Base-by-base conservation (phyloP, 345 rosid genomes). In the Syzygium jambos region DNA sequence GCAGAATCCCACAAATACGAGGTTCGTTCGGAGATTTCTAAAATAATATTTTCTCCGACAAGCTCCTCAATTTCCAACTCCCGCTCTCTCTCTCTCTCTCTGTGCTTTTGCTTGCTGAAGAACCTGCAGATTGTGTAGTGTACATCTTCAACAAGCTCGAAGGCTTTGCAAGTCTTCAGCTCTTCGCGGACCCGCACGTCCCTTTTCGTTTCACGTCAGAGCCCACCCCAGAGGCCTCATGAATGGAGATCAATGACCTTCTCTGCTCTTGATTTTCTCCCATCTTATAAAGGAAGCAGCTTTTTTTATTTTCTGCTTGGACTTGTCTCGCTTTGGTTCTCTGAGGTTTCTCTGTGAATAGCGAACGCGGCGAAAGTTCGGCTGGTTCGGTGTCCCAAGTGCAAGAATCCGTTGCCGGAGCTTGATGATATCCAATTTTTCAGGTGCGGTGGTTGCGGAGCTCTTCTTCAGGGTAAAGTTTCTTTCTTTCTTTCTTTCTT, bases 371-470 rank as follows among this genome's bases (percentile, higher is more conserved):
- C 92, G 86, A 87, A 95, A 87, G 91, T 93, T 80, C 93, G 96
- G 90, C 92, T 96, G 77, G 99, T 98, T 65, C 91, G 97, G 57
- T 98, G 99, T 88, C 99, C 99, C 22, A 98, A 95, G 90, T 98
- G 99, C 88, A 92, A 95, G 85, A 96, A 95, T 90, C 93, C 96
- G 87, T 95, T 98, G 11, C 96, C 95, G n/a, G 96, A 95, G 91
- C 98, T 95, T 54, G 93, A 87, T 55, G 95, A 92, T 98, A 94
- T 85, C 91, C 98, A n/a, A 94, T 96, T 80, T 95, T 94, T 85
- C 93, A 94, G 38, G 84, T 98, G 99, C 86, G 99, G 99, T 85
- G 99, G 99, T 14, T 98, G 99, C 63, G 97, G 98, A 52, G 96
- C 99, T 88, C 95, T 98, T 91, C 99, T 98, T 88, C 93, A 94